Percentiles rank a stretch among this genome's conserved stretches.
Evolutionary conservation across 2,329 filamentous ascomycete species (phyloP).

Genomic region (Grosmannia huntii): DNA sequence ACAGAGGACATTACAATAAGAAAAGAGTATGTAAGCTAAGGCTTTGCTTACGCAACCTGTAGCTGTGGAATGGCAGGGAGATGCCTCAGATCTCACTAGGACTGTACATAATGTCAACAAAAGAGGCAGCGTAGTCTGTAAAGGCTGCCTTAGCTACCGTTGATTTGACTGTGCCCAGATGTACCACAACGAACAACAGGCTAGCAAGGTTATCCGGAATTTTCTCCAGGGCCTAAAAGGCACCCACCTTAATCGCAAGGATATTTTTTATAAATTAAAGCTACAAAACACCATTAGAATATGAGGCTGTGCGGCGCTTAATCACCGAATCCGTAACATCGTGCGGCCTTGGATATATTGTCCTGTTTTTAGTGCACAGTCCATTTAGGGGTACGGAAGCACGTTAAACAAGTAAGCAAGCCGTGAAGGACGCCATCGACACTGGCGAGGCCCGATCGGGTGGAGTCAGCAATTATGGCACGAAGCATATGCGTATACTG

Average conservation of each 20-base stretch:
- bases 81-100: conserved; percentile 65
- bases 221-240: conserved; percentile 31
- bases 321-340: conserved; percentile 53
- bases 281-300: conserved; percentile 51
- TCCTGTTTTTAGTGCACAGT: conserved; percentile 67
- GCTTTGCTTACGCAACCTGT: background rate
- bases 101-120: conserved; percentile 56
- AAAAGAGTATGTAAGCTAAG: background rate
- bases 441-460: conserved; percentile 58
- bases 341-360: conserved; percentile 60
- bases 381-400: conserved; percentile 61
- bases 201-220: conserved; percentile 49
- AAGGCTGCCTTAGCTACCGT: conserved; percentile 41
- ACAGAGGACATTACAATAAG: background rate
- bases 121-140: conserved; percentile 46
- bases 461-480: conserved; percentile 69
- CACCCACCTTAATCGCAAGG: conserved; percentile 42
- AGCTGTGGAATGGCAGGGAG: conserved; percentile 50
- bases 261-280: conserved; percentile 74
- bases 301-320: conserved; percentile 52
- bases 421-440: conserved; percentile 61
- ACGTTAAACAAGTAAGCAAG: conserved; percentile 60
- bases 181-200: conserved; percentile 57
- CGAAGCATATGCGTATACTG: conserved; percentile 43
- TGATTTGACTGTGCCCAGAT: conserved; percentile 41